Base-by-base conservation (phyloP, 768 basidiomycete genomes). In the Rhizopogon vesiculosus region DNA sequence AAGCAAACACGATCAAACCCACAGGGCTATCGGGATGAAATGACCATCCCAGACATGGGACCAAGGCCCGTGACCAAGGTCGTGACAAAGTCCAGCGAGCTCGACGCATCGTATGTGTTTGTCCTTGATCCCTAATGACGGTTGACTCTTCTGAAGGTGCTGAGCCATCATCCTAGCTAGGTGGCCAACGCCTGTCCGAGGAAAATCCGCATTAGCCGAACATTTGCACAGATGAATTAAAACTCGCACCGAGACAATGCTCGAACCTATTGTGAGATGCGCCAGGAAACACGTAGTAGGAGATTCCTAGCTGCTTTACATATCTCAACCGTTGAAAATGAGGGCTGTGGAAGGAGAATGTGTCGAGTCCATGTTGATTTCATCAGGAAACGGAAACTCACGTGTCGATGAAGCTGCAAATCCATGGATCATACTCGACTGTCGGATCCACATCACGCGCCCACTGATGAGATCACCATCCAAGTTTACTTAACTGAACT, bases 21-120 rank as follows among this genome's bases (percentile, higher is more conserved):
- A 90, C 90, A 82, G 59, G 1, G 82, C 84, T 4, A 62, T 55
- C 0, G 89, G 89, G 51, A 93, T 90, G 67, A 90, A 91, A 51
- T 74, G 63, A 7, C 73, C 71, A 59, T 93, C 91, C 86, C 88
- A 93, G 7, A 93, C 85, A 66, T 93, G 91, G 56, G 84, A 87
- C 84, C 87, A 92, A 0, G 91, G 91, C 0, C 91, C 91, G 62
- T 92, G 91, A 0, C 89, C 91, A 3, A 93, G 80, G 67, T 93
- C 91, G 61, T 93, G 91, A 55, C 90, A 91, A 3, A 92, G 74
- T 0, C 89, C 91, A 0, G 91, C 91, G 22, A 93, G 73, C 56
- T 88, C 85, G 16, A 93, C 85, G 56, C 91, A 93, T 49, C 77
- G 76, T 31, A 92, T 75, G 56, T 93, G 89, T 18, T 89, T 78